A percentile compares a stretch with the other conserved stretches of the same genome.
phyloP scores from a whole-genome alignment of 371 early-diverging fungal species.

The Rhizomucor pusillus region DNA sequence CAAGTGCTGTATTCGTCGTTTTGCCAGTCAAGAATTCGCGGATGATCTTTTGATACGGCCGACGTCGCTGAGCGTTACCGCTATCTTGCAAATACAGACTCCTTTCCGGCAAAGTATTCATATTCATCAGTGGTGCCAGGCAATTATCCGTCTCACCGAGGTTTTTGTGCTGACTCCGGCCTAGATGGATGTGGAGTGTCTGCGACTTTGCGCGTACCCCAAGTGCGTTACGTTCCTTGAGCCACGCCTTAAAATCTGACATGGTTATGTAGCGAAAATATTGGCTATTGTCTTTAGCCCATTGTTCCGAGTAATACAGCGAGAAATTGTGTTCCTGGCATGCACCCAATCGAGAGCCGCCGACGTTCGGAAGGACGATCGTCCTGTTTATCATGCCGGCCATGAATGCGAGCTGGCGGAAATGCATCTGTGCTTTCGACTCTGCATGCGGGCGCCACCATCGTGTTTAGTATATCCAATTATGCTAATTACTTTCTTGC shows the following conservation, averaged over 20 bases:
- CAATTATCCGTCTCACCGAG: conserved; percentile 13
- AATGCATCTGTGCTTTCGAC: conserved; percentile 39
- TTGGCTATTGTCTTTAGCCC: conserved; percentile 17
- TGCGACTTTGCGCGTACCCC: conserved; percentile 16
- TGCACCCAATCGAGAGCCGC: conserved; percentile 28
- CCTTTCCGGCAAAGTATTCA: conserved; percentile 10
- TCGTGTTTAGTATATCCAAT: neutral
- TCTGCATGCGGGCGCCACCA: conserved; percentile 15
- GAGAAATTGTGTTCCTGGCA: conserved; percentile 26
- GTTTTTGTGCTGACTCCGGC: conserved; percentile 9
- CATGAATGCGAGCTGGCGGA: conserved; percentile 34
- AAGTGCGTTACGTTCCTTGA: conserved; percentile 25
- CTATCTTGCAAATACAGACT: conserved; percentile 20
- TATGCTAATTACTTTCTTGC: too few relatives aligned
- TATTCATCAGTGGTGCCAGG: conserved; percentile 14
- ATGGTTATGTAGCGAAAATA: conserved; percentile 27
- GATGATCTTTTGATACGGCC: conserved; percentile 11
- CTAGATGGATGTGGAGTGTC: conserved; percentile 16
- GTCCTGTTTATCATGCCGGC: conserved; percentile 31
- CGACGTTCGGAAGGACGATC: conserved; percentile 34
- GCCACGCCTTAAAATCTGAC: conserved; percentile 22
- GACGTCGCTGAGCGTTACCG: conserved; percentile 6
- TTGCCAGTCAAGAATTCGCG: conserved; percentile 15
- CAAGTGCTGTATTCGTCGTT: too few relatives aligned
- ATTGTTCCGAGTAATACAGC: conserved; percentile 27